These are phyloP conservation scores for Chlorella sp. DNA, from an alignment of 139 green algal species.

Conservation along the genomic window DNA sequence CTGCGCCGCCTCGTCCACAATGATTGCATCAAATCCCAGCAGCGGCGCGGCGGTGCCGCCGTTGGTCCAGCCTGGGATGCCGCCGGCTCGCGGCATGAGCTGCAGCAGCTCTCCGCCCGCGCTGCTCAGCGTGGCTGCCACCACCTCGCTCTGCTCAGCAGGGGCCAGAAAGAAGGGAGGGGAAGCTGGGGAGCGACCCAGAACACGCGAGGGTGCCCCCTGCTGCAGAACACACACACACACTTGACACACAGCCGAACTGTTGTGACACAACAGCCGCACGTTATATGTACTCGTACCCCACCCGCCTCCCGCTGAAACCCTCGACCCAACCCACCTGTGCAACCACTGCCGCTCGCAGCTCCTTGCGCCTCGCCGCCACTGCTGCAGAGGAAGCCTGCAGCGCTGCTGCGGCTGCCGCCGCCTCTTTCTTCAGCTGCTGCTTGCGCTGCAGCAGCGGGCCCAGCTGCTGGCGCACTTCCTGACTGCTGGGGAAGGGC, in stretches of 20 bases:
- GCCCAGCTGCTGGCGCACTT: constrained; percentile 13
- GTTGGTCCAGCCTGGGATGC: neutral
- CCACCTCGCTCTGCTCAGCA: constrained; percentile 73
- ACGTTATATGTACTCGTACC: neutral
- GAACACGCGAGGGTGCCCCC: no score
- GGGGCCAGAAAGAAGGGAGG: no score
- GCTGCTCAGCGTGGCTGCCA: constrained; percentile 75
- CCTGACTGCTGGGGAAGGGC: constrained; percentile 1
- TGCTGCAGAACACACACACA: no score
- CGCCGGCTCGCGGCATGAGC: constrained; percentile 33
- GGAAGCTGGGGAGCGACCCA: no score
- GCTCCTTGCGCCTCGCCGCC: constrained; percentile 43
- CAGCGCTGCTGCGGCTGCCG: neutral
- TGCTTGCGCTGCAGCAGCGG: constrained; percentile 41
- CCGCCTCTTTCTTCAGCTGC: constrained; percentile 7
- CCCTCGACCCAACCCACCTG: constrained; percentile 1
- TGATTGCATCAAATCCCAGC: constrained; percentile 27
- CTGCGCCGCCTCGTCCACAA: constrained; percentile 91
- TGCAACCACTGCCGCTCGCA: constrained; percentile 17
- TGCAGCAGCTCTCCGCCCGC: constrained; percentile 63
- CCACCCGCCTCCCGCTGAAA: no score
- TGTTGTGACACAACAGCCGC: no score
- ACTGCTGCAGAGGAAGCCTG: neutral
- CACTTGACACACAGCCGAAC: no score
- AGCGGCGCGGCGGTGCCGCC: neutral